These are phyloP conservation scores for Coccomyxa subellipsoidea DNA, from an alignment of 163 green algal species.

Conservation along the genomic window DNA sequence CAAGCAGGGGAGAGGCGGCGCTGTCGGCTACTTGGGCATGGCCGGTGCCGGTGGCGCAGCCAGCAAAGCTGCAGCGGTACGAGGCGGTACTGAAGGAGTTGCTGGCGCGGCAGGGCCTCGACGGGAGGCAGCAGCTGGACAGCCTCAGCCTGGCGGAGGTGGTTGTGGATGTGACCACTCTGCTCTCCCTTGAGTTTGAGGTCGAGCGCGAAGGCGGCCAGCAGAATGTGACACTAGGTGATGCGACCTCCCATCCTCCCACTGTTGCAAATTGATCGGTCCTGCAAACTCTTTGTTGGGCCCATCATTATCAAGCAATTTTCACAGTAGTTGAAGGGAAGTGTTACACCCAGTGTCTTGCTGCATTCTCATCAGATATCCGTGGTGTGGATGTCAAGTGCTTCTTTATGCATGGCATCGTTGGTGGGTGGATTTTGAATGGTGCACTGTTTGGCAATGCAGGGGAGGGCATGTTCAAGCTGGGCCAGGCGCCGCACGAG, in stretches of 20 bases:
- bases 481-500: background rate
- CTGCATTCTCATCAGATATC: too few species aligned
- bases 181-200: constrained; percentile 25
- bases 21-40: constrained; percentile 12
- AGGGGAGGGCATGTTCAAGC: background rate
- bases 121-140: background rate
- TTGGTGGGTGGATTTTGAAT: background rate
- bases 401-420: background rate
- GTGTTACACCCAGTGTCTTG: too few species aligned
- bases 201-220: constrained; percentile 2
- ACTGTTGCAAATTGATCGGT: too few species aligned
- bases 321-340: too few species aligned
- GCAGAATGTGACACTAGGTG: background rate
- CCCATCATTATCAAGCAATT: too few species aligned
- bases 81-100: constrained; percentile 26
- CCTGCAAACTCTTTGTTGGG: too few species aligned
- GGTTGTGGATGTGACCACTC: constrained; percentile 20
- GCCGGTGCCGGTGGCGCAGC: constrained; percentile 15
- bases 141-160: constrained; percentile 19
- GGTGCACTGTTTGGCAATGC: background rate
- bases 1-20: background rate
- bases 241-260: background rate
- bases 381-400: background rate
- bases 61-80: constrained; percentile 12
- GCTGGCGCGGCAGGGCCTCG: constrained; percentile 16